Conservation (phyloP, 148 eudicot species). For the Linanthus parryae region DNA sequence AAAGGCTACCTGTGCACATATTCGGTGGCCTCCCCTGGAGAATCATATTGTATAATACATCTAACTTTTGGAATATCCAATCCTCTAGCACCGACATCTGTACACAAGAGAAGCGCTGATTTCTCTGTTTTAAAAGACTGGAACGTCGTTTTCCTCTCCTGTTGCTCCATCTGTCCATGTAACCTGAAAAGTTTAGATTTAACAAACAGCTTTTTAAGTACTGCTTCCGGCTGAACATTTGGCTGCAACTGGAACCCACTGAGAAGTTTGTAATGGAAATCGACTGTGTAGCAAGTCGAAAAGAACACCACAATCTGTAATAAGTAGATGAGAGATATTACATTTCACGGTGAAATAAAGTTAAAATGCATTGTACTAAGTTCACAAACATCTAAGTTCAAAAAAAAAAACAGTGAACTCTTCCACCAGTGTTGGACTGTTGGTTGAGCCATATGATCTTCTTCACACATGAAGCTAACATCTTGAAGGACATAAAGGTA, state of each 20-base stretch:
- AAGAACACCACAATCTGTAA: conserved; percentile 92
- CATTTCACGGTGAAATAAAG: too few species aligned
- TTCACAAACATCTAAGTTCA: too few species aligned
- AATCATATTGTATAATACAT: conserved; percentile 95
- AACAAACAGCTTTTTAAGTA: conserved; percentile 39
- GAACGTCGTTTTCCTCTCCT: conserved; percentile 71
- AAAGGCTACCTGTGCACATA: conserved; percentile 83
- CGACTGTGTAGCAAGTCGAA: conserved; percentile 91
- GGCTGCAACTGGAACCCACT: conserved; percentile 55
- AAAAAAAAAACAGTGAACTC: too few species aligned
- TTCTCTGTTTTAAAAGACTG: conserved; percentile 75
- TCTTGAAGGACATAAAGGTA: too few species aligned
- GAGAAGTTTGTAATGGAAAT: conserved; percentile 71
- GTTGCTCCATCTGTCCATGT: conserved; percentile 89
- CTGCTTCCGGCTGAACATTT: conserved; percentile 28
- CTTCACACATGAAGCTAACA: too few species aligned
- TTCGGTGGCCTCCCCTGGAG: conserved; percentile 98
- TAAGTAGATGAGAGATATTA: conserved; percentile 8
- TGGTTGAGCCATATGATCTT: too few species aligned
- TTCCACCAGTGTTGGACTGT: too few species aligned
- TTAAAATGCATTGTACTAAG: too few species aligned
- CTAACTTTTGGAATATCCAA: conserved; percentile 89
- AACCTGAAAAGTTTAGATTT: conserved; percentile 63
- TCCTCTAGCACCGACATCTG: conserved; percentile 95
- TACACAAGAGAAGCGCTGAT: conserved; percentile 85